Evolutionary conservation across 106 monocot species (phyloP).

Genomic region (Platanthera zijinensis): DNA sequence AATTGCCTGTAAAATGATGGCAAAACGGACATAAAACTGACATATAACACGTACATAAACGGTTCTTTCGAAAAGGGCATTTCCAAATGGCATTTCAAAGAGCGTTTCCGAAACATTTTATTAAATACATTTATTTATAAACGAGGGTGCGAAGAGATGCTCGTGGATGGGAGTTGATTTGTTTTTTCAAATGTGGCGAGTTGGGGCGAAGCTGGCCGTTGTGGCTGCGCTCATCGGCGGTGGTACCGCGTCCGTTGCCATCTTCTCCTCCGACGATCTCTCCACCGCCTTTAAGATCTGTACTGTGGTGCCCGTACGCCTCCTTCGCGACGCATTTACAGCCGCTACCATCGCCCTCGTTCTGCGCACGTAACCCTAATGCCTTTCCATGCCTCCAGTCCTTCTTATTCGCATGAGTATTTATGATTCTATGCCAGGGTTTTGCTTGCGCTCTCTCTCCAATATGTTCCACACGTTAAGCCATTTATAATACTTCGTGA

Average conservation of each 20-base stretch:
- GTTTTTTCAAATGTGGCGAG: slow-evolving; percentile 24
- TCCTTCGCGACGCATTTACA: slow-evolving; percentile 67
- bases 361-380: slow-evolving; percentile 9
- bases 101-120: too few species aligned
- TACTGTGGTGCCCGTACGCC: slow-evolving; percentile 56
- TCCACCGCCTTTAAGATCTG: slow-evolving; percentile 58
- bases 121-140: too few species aligned
- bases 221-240: slow-evolving; percentile 17
- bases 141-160: too few species aligned
- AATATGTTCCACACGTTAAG: too few species aligned
- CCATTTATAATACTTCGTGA: not conserved
- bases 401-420: not conserved
- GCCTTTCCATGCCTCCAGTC: not conserved
- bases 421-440: not conserved
- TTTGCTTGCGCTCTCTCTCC: too few species aligned
- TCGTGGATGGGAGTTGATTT: too few species aligned
- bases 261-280: slow-evolving; percentile 48
- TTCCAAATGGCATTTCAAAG: too few species aligned
- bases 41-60: too few species aligned
- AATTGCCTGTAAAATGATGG: too few species aligned
- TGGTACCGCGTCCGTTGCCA: slow-evolving; percentile 21
- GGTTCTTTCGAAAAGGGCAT: too few species aligned
- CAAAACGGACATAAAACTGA: too few species aligned
- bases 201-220: slow-evolving; percentile 19
- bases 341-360: slow-evolving; percentile 67